phyloP scores from a whole-genome alignment of 345 rosid genomes.

The Streptanthus diversifolius region DNA sequence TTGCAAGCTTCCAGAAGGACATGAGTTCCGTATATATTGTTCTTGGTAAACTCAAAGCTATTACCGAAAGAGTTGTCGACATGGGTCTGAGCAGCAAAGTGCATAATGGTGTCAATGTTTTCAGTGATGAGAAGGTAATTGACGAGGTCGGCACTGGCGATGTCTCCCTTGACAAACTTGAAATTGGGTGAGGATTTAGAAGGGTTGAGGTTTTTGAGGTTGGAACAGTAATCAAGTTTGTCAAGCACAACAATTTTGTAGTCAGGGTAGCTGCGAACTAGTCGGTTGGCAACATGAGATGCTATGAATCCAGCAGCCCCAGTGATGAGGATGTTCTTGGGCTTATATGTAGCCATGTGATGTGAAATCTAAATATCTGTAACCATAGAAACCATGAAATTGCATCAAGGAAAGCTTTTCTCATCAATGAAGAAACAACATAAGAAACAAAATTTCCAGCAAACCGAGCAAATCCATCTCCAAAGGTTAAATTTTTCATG shows the following conservation, averaged over 20 bases:
- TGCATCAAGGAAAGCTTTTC: neutral
- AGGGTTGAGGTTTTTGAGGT: conserved; percentile 65
- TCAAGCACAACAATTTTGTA: conserved; percentile 89
- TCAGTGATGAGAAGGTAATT: conserved; percentile 91
- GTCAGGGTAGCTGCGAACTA: conserved; percentile 67
- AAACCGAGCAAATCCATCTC: neutral
- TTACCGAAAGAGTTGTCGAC: conserved; percentile 89
- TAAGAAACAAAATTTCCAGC: neutral
- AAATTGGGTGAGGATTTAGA: conserved; percentile 68
- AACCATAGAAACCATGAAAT: neutral
- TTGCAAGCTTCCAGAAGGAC: conserved; percentile 85
- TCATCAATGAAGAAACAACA: neutral
- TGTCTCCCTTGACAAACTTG: conserved; percentile 80
- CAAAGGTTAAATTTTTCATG: neutral
- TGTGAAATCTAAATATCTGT: conserved; percentile 15
- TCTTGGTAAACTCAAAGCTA: conserved; percentile 91
- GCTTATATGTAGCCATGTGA: conserved; percentile 51
- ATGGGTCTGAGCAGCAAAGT: conserved; percentile 89
- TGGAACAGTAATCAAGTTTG: conserved; percentile 92
- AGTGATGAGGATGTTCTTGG: conserved; percentile 80
- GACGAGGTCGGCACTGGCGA: conserved; percentile 87
- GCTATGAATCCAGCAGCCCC: conserved; percentile 90
- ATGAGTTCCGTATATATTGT: conserved; percentile 81
- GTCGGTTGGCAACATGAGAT: conserved; percentile 73
- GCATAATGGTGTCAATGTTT: conserved; percentile 86